Evolutionary conservation across 176 grass and related monocot species (phyloP).

Genomic region (Cymbopogon citratus): DNA sequence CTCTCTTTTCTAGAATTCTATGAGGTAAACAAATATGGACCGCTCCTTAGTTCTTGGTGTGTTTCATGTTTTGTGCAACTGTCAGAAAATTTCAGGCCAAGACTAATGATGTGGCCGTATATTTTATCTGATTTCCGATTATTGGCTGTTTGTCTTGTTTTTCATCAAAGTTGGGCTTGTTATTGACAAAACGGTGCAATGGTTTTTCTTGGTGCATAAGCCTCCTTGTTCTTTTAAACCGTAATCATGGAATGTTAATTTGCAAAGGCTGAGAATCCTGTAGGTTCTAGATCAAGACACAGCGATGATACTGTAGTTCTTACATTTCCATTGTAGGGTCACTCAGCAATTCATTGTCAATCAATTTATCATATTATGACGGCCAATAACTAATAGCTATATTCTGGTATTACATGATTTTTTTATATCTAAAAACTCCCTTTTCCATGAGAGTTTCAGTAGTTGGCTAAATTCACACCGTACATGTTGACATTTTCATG

Average conservation of each 20-base stretch:
- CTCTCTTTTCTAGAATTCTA: constrained; percentile 96
- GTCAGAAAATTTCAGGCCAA: neutral
- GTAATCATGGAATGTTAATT: neutral
- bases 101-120: neutral
- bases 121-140: neutral
- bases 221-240: neutral
- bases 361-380: neutral
- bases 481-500: neutral
- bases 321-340: neutral
- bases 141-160: neutral
- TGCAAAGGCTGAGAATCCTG: neutral
- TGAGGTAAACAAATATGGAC: constrained; percentile 49
- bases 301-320: neutral
- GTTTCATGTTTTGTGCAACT: constrained; percentile 12
- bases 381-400: neutral
- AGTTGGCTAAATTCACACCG: neutral
- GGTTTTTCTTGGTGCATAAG: neutral
- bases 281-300: neutral
- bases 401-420: neutral
- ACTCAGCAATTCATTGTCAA: neutral
- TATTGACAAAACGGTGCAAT: neutral
- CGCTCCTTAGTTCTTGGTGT: constrained; percentile 22
- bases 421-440: neutral
- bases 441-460: neutral
- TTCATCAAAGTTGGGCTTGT: neutral